Percentiles rank a stretch among this genome's conserved stretches.
These are phyloP conservation scores for Zymoseptoria crescenta DNA, from an alignment of 2,329 filamentous ascomycete species.

Conservation along the genomic window DNA sequence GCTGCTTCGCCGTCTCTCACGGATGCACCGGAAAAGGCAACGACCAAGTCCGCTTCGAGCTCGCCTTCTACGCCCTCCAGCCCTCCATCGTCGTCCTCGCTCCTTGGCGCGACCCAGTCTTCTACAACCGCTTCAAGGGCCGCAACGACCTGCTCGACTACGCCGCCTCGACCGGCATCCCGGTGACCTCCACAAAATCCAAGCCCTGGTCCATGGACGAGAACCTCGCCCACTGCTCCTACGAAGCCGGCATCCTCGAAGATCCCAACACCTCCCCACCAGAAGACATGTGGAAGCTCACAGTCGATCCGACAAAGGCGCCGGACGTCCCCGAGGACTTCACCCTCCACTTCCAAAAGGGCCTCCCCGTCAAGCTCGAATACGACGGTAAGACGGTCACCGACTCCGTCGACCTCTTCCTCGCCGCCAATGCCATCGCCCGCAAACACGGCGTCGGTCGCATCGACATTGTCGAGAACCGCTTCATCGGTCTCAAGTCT, in stretches of 20 bases:
- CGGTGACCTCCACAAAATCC: slow-evolving; percentile 64
- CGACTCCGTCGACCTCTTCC: slow-evolving; percentile 64
- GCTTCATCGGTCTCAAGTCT: slow-evolving; percentile 72
- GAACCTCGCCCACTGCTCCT: slow-evolving; percentile 68
- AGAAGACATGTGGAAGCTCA: slow-evolving; percentile 72
- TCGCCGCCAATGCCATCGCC: slow-evolving; percentile 62
- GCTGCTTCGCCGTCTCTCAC: slow-evolving; percentile 40
- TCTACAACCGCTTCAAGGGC: slow-evolving; percentile 64
- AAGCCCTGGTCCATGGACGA: slow-evolving; percentile 63
- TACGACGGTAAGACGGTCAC: slow-evolving; percentile 55
- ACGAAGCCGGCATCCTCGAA: slow-evolving; percentile 72
- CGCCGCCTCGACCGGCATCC: slow-evolving; percentile 58
- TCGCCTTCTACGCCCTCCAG: slow-evolving; percentile 54
- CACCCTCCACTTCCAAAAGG: slow-evolving; percentile 64
- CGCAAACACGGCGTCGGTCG: slow-evolving; percentile 66
- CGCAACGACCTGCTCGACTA: slow-evolving; percentile 67
- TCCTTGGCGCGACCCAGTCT: slow-evolving; percentile 64
- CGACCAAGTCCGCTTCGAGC: slow-evolving; percentile 59
- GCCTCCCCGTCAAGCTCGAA: slow-evolving; percentile 62
- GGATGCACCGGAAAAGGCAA: slow-evolving; percentile 59
- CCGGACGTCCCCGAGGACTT: slow-evolving; percentile 65
- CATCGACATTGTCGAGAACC: slow-evolving; percentile 77
- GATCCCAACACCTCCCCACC: slow-evolving; percentile 58
- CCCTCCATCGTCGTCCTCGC: slow-evolving; percentile 64
- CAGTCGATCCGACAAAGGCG: slow-evolving; percentile 57